Percentiles rank a stretch among this genome's conserved stretches.
Conservation (phyloP, 2,329 filamentous ascomycete genomes). For the Phoma sp. region DNA sequence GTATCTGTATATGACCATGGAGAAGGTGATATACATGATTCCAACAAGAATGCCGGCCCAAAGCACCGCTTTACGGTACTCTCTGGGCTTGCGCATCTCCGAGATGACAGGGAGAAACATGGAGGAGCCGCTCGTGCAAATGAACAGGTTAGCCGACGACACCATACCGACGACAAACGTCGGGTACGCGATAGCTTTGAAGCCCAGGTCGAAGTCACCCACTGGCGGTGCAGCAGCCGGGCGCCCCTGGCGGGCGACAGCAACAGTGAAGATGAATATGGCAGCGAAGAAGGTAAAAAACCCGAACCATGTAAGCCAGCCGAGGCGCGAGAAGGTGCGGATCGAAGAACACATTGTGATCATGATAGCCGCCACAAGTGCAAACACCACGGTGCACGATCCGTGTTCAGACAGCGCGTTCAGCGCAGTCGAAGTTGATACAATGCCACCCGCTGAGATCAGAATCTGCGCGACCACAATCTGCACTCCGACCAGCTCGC, state of each 20-base stretch:
- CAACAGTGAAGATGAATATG: constrained; percentile 5
- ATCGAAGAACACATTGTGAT: constrained; percentile 3
- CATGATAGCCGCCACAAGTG: not conserved
- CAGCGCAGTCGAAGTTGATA: constrained; percentile 1
- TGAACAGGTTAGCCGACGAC: not conserved
- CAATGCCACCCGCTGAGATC: constrained; percentile 1
- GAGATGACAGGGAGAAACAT: constrained; percentile 5
- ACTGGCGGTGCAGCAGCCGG: not conserved
- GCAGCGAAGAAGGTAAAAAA: constrained; percentile 4
- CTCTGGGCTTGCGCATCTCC: not conserved
- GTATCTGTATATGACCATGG: constrained; percentile 1
- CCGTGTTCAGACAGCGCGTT: not conserved
- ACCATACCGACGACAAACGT: constrained; percentile 1
- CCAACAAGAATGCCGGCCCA: not conserved
- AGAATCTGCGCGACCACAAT: constrained; percentile 1
- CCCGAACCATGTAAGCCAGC: constrained; percentile 4
- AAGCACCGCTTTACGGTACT: not conserved
- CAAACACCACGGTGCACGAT: not conserved
- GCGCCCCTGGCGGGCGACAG: constrained; percentile 1
- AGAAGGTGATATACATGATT: not conserved
- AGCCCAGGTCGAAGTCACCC: constrained; percentile 1
- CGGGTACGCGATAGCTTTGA: not conserved
- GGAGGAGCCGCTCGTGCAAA: constrained; percentile 1
- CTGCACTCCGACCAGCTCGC: not conserved
- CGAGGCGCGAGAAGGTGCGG: not conserved